A percentile compares a stretch with the other conserved stretches of the same genome.
phyloP scores from a whole-genome alignment of 2,329 filamentous ascomycete genomes.

The Cladophialophora bantiana region DNA sequence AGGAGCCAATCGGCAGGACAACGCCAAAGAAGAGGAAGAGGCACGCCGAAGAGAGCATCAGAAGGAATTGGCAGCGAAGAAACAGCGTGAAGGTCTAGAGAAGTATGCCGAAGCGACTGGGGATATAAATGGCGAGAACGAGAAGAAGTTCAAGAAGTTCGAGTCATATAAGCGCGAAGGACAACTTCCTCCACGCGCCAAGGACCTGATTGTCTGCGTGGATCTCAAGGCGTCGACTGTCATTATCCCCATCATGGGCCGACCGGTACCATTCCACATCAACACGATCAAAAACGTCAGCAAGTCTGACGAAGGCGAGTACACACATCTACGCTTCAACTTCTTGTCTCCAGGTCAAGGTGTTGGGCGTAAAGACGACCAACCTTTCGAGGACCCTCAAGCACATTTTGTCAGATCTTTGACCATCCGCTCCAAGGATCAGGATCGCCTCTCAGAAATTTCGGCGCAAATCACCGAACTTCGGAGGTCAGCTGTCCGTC shows the following conservation, averaged over 20 bases:
- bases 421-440: constrained; percentile 91
- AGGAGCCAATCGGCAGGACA: constrained; percentile 80
- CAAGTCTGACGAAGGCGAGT: constrained; percentile 95
- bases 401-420: constrained; percentile 96
- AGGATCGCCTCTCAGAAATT: constrained; percentile 87
- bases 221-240: constrained; percentile 90
- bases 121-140: constrained; percentile 84
- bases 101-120: constrained; percentile 85
- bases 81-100: constrained; percentile 84
- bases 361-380: constrained; percentile 95
- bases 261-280: constrained; percentile 97
- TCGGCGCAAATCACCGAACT: constrained; percentile 93
- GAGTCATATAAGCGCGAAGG: constrained; percentile 99
- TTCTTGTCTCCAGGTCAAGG: constrained; percentile 96
- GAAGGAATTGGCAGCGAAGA: constrained; percentile 84
- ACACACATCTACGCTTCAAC: constrained; percentile 93
- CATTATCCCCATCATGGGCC: constrained; percentile 94
- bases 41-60: constrained; percentile 88
- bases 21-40: constrained; percentile 77
- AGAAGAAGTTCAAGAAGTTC: constrained; percentile 98
- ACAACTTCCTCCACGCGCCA: constrained; percentile 81
- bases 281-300: constrained; percentile 98
- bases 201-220: constrained; percentile 86
- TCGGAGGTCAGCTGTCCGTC: constrained; percentile 89
- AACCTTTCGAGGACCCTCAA: constrained; percentile 94